These are phyloP conservation scores for Asclepias syriaca DNA, from an alignment of 257 asterid species.

Conservation along the genomic window DNA sequence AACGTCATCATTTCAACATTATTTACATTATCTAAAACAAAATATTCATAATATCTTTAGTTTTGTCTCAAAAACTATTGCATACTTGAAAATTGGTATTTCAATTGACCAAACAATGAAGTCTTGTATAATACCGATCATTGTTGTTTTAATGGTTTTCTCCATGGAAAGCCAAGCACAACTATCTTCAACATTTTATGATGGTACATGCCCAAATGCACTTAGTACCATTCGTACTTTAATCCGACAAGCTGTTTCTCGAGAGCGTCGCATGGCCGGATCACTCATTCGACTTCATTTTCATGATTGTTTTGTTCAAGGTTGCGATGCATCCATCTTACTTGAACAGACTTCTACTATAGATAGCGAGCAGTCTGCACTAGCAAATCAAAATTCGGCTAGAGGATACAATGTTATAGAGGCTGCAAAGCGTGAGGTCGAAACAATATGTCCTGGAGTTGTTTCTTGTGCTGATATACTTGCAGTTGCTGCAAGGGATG, in stretches of 20 bases:
- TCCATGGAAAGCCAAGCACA: slow-evolving; percentile 19
- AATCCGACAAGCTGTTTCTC: slow-evolving; percentile 13
- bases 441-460: slow-evolving; percentile 21
- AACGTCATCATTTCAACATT: too few relatives aligned
- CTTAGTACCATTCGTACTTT: slow-evolving; percentile 6
- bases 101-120: not conserved
- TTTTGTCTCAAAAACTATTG: too few relatives aligned
- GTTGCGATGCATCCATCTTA: slow-evolving; percentile 27
- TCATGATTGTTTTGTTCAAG: slow-evolving; percentile 26
- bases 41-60: too few relatives aligned
- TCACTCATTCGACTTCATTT: slow-evolving; percentile 22
- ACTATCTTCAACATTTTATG: slow-evolving; percentile 20
- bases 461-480: slow-evolving; percentile 29
- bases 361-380: slow-evolving; percentile 16
- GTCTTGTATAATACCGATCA: not conserved
- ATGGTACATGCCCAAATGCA: slow-evolving; percentile 16
- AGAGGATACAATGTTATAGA: slow-evolving; percentile 25
- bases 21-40: too few relatives aligned
- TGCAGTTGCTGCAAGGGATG: slow-evolving; percentile 25
- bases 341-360: slow-evolving; percentile 13
- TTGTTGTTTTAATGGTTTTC: not conserved
- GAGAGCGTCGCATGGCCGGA: slow-evolving; percentile 17
- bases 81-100: too few relatives aligned
- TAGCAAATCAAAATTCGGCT: slow-evolving; percentile 12
- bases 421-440: slow-evolving; percentile 17